phyloP scores from a whole-genome alignment of 2,329 filamentous ascomycete species.

The Neurospora crassa region DNA sequence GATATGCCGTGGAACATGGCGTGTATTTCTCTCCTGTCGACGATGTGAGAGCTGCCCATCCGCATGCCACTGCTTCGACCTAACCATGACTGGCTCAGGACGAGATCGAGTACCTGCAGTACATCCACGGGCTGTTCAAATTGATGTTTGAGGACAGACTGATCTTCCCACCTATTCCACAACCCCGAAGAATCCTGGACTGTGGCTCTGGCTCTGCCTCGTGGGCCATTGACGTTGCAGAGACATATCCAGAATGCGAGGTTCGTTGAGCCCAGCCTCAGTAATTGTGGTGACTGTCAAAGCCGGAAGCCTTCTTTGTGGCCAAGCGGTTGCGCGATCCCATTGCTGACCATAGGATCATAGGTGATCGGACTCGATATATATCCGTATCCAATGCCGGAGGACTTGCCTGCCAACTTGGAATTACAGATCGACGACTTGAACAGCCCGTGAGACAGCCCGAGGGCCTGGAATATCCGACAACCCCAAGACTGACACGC shows the following conservation, averaged over 20 bases:
- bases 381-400: conserved; percentile 58
- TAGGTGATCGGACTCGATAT: conserved; percentile 66
- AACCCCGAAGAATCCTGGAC: conserved; percentile 53
- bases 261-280: conserved; percentile 28
- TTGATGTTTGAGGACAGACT: conserved; percentile 56
- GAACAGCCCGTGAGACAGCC: conserved; percentile 45
- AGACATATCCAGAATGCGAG: conserved; percentile 53
- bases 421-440: conserved; percentile 65
- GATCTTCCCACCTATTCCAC: conserved; percentile 57
- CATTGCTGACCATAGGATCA: conserved; percentile 8
- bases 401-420: conserved; percentile 55
- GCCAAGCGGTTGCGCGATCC: not conserved
- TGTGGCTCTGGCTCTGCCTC: conserved; percentile 63
- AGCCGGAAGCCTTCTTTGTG: not conserved
- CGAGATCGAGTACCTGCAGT: conserved; percentile 55
- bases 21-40: conserved; percentile 62
- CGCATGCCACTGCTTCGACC: conserved; percentile 3
- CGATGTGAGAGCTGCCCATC: conserved; percentile 41
- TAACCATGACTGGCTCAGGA: conserved; percentile 35
- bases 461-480: not conserved
- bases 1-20: conserved; percentile 53
- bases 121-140: conserved; percentile 53
- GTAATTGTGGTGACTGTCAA: not conserved
- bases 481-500: conserved; percentile 7
- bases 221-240: conserved; percentile 62